Percentiles rank a stretch among this genome's conserved stretches.
Conservation (phyloP, 805 yeast species). For the Candida chilensis region DNA sequence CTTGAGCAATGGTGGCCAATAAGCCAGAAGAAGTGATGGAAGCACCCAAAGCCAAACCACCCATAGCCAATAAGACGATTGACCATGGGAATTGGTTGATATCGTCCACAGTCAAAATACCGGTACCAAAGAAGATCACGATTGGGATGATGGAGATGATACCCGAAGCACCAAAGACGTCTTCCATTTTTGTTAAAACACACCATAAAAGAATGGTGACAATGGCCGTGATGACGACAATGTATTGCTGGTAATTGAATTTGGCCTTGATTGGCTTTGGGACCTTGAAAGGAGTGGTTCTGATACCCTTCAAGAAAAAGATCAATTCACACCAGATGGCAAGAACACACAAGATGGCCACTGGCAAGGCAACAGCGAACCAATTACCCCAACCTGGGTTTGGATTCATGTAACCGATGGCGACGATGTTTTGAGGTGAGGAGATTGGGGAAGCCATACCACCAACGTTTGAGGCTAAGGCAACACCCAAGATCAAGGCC, state of each 20-base stretch:
- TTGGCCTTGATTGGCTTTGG: constrained; percentile 36
- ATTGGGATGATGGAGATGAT: constrained; percentile 38
- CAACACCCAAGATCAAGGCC: constrained; percentile 36
- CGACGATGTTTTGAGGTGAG: constrained; percentile 46
- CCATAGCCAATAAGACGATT: constrained; percentile 46
- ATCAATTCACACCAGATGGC: constrained; percentile 42
- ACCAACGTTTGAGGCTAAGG: constrained; percentile 41
- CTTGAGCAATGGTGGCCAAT: constrained; percentile 32
- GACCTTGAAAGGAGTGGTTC: constrained; percentile 34
- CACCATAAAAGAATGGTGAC: constrained; percentile 42
- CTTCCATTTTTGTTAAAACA: constrained; percentile 28
- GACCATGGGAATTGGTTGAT: constrained; percentile 46
- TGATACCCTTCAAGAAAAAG: constrained; percentile 44
- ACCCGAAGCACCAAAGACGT: constrained; percentile 39
- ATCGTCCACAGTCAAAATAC: constrained; percentile 35
- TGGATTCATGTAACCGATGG: constrained; percentile 42
- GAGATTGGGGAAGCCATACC: constrained; percentile 51
- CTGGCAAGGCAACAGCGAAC: constrained; percentile 43
- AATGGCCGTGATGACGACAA: constrained; percentile 28
- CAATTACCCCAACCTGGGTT: constrained; percentile 50
- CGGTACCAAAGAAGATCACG: constrained; percentile 39
- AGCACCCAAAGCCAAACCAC: constrained; percentile 44
- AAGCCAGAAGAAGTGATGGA: constrained; percentile 42
- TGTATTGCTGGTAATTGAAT: constrained; percentile 34
- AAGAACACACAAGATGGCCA: constrained; percentile 27